Evolutionary conservation across 495 filamentous ascomycete genomes (phyloP), one percentile per base, ranked within the genome.

Genomic region (Trichoderma asperelloides): DNA sequence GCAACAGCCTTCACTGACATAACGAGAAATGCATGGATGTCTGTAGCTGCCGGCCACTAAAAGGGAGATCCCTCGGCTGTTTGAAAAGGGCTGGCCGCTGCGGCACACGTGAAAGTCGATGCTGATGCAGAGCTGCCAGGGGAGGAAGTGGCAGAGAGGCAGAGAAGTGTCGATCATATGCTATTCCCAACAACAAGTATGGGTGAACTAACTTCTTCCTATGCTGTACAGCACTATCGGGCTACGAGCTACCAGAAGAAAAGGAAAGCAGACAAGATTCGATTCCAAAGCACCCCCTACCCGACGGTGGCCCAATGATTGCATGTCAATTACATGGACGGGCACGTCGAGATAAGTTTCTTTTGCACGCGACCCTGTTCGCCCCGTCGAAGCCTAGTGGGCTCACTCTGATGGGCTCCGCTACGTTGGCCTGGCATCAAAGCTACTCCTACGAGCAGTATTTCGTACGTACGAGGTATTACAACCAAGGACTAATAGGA

Each of bases 21-120:
- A 8, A 60, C 55, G 11, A 60, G 23, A 60, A 60, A 30, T 27
- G 25, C 55, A 60, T 60, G 55, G 55, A 60, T 60, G 55, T 55
- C 21, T 25, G 49, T 9, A 28, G 8, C 23, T 28, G 55, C 55
- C 23, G 25, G 23, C 55, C 55, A 13, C 55, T 60, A 60, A 27
- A 2, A 13, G 9, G 55, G n/a, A 30, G 27, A 60, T 60, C 55
- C 55, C 55, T 60, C 55, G 55, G 55, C 55, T 28, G 23, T 25
- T 60, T 60, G 25, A 13, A 25, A 60, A 2, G 0, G 11, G 1
- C 5, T 5, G 43, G 33, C 16, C 43, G 43, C n/a, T 47, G n/a
- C 9, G 55, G 30, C 27, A 30, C 55, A 60, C 27, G 55, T 60
- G 55, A 60, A 60, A 60, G 27, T 60, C 55, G 23, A 60, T 21